These are phyloP conservation scores for Aspergillus baeticus DNA, from an alignment of 495 filamentous ascomycete species.

Conservation along the genomic window DNA sequence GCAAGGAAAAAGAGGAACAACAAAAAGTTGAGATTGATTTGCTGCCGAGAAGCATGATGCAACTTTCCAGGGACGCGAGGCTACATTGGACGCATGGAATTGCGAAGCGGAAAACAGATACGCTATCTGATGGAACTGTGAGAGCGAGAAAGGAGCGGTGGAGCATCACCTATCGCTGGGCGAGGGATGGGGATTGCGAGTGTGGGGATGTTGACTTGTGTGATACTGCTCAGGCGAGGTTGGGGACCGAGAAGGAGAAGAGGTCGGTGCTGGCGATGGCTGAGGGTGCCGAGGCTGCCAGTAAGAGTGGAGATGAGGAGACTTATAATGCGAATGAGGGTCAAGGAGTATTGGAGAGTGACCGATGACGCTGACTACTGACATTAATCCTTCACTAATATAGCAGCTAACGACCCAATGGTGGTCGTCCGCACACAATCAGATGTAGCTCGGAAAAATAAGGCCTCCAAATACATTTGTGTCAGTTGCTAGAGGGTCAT, in stretches of 20 bases:
- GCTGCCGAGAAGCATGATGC: slow-evolving; percentile 38
- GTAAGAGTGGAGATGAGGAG: no score
- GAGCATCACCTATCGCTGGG: slow-evolving; percentile 45
- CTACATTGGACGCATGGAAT: slow-evolving; percentile 46
- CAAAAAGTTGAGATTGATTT: slow-evolving; percentile 33
- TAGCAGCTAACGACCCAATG: no score
- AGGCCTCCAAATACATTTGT: no score
- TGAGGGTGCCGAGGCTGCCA: background rate
- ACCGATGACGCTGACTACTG: no score
- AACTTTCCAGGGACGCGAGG: slow-evolving; percentile 34
- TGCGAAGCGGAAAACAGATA: slow-evolving; percentile 41
- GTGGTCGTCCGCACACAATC: no score
- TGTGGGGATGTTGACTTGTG: slow-evolving; percentile 39
- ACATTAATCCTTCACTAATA: no score
- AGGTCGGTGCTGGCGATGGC: slow-evolving; percentile 18
- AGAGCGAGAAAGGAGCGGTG: slow-evolving; percentile 31
- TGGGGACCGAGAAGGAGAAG: slow-evolving; percentile 39
- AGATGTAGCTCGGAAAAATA: no score
- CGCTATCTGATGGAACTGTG: slow-evolving; percentile 29
- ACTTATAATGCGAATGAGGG: no score
- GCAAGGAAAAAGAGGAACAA: background rate
- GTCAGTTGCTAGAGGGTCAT: no score
- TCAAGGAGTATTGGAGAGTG: no score
- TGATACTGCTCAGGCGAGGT: slow-evolving; percentile 35
- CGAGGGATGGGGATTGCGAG: slow-evolving; percentile 35